Percentiles rank a stretch among this genome's conserved stretches.
These are phyloP conservation scores for Petrea volubilis DNA, from an alignment of 257 asterid species.

Conservation along the genomic window DNA sequence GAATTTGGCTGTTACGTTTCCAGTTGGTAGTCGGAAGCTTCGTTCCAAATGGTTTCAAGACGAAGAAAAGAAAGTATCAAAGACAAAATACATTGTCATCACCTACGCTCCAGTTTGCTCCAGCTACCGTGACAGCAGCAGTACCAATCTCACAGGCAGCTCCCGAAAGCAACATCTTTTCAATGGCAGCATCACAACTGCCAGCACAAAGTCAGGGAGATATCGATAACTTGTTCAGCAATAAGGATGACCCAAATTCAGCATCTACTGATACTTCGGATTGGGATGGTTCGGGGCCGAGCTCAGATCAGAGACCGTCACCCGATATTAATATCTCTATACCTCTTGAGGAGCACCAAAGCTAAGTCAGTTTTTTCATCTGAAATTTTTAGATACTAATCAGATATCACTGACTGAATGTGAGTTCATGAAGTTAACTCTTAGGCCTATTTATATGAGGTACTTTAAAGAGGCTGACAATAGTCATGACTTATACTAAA, in stretches of 20 bases:
- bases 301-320: slow-evolving; percentile 53
- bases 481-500: slow-evolving; percentile 14
- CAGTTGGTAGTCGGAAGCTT: slow-evolving; percentile 91
- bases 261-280: slow-evolving; percentile 55
- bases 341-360: slow-evolving; percentile 52
- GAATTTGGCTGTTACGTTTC: not conserved
- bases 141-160: slow-evolving; percentile 64
- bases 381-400: slow-evolving; percentile 9
- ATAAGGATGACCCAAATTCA: slow-evolving; percentile 50
- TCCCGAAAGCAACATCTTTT: slow-evolving; percentile 36
- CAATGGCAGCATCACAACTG: slow-evolving; percentile 41
- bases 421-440: slow-evolving; percentile 21
- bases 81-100: slow-evolving; percentile 33
- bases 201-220: slow-evolving; percentile 50
- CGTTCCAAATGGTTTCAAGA: slow-evolving; percentile 46
- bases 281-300: slow-evolving; percentile 57
- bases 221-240: slow-evolving; percentile 42
- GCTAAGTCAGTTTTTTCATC: not conserved
- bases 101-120: slow-evolving; percentile 40
- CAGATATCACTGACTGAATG: slow-evolving; percentile 17
- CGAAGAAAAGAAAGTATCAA: slow-evolving; percentile 45
- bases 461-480: slow-evolving; percentile 33
- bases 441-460: slow-evolving; percentile 17
- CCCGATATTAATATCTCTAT: slow-evolving; percentile 78
- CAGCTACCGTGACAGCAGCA: slow-evolving; percentile 48